These are phyloP conservation scores for Spergularia azorica DNA, from an alignment of 179 eudicot species.

Conservation along the genomic window DNA sequence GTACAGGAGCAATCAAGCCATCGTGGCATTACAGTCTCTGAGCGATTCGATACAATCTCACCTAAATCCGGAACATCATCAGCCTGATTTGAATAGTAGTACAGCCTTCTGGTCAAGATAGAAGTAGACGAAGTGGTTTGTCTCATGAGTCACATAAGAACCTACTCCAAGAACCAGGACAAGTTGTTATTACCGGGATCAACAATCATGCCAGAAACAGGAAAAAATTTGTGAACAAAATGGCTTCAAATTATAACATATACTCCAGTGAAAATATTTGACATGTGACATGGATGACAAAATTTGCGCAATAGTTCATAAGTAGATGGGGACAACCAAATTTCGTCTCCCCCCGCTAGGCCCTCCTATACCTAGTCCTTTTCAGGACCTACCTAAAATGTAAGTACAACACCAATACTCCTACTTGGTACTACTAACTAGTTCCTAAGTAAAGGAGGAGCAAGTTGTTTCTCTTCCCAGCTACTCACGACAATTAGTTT, in stretches of 20 bases:
- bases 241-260: not conserved
- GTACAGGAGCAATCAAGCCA: slow-evolving; percentile 20
- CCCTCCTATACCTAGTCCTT: too few relatives aligned
- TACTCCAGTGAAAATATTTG: not conserved
- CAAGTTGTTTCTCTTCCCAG: too few relatives aligned
- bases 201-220: not conserved
- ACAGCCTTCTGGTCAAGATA: slow-evolving; percentile 89
- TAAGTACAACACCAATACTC: too few relatives aligned
- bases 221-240: not conserved
- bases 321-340: too few relatives aligned
- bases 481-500: too few relatives aligned
- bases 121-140: slow-evolving; percentile 92
- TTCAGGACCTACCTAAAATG: too few relatives aligned
- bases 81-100: slow-evolving; percentile 93
- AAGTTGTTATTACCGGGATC: not conserved
- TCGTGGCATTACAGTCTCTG: slow-evolving; percentile 6
- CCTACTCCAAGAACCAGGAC: slow-evolving; percentile 41
- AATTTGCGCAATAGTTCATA: too few relatives aligned
- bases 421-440: too few relatives aligned
- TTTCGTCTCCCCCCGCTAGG: too few relatives aligned
- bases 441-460: too few relatives aligned
- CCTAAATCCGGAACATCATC: slow-evolving; percentile 20
- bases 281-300: not conserved
- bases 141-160: slow-evolving; percentile 96
- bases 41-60: slow-evolving; percentile 11